Evolutionary conservation across 257 asterid genomes (phyloP).

Genomic region (Solanum sejunctum): DNA sequence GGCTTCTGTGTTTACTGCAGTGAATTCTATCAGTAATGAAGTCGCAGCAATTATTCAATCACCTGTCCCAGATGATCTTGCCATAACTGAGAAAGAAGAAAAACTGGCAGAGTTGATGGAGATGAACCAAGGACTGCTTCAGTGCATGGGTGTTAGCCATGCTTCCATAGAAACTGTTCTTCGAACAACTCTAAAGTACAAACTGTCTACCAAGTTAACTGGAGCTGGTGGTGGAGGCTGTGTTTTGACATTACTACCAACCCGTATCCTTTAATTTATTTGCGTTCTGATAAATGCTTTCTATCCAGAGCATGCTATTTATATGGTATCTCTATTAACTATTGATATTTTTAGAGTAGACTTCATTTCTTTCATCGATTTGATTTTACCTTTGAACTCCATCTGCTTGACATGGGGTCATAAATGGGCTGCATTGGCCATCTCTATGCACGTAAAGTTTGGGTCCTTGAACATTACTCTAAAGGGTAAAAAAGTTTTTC

Average conservation of each 20-base stretch:
- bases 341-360: background rate
- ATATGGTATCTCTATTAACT: background rate
- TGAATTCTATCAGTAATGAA: slow-evolving; percentile 82
- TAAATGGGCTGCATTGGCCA: background rate
- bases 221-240: slow-evolving; percentile 99
- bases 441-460: background rate
- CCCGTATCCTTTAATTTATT: slow-evolving; percentile 54
- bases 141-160: slow-evolving; percentile 95
- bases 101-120: slow-evolving; percentile 77
- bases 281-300: background rate
- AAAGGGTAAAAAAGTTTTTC: background rate
- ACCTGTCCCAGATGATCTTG: slow-evolving; percentile 76
- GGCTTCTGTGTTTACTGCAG: slow-evolving; percentile 75
- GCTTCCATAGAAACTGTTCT: slow-evolving; percentile 77
- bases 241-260: slow-evolving; percentile 78
- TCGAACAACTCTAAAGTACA: slow-evolving; percentile 61
- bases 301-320: background rate
- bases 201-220: slow-evolving; percentile 71
- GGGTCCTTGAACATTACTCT: background rate
- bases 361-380: background rate
- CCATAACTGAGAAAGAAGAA: slow-evolving; percentile 87
- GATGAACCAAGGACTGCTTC: slow-evolving; percentile 94
- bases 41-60: slow-evolving; percentile 66
- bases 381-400: background rate
- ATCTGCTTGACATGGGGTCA: background rate